Percentiles rank a stretch among this genome's conserved stretches.
These are phyloP conservation scores for Wickerhamiella hasegawae DNA, from an alignment of 805 yeast species.

Conservation along the genomic window DNA sequence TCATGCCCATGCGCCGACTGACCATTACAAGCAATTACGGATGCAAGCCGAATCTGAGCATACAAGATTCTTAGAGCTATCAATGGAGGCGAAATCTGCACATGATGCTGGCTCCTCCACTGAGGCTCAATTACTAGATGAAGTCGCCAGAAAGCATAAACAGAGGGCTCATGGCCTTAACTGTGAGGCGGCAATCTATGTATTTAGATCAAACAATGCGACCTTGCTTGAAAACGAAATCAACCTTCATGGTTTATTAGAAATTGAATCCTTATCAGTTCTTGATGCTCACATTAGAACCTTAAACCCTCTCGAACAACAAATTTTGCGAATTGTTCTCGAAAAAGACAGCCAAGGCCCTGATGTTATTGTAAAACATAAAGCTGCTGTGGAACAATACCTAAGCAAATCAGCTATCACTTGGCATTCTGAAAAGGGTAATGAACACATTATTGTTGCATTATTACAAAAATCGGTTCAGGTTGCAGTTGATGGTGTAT, in stretches of 20 bases:
- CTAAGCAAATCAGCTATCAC: slow-evolving; percentile 51
- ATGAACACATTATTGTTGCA: too few relatives aligned
- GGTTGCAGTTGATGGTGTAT: too few relatives aligned
- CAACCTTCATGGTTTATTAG: slow-evolving; percentile 83
- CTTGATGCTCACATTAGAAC: slow-evolving; percentile 61
- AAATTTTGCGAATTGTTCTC: slow-evolving; percentile 62
- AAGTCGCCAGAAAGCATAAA: slow-evolving; percentile 44
- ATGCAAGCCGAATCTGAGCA: slow-evolving; percentile 52
- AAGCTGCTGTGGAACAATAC: slow-evolving; percentile 73
- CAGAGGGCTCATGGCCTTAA: slow-evolving; percentile 53
- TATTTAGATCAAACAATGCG: slow-evolving; percentile 67
- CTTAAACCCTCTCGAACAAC: slow-evolving; percentile 34
- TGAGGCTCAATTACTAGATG: slow-evolving; percentile 57
- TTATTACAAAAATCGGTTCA: too few relatives aligned
- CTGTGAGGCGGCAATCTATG: slow-evolving; percentile 53
- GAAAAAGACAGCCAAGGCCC: slow-evolving; percentile 84
- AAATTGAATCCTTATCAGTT: slow-evolving; percentile 70
- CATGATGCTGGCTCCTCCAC: slow-evolving; percentile 58
- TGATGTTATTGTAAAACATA: slow-evolving; percentile 68
- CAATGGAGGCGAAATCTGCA: slow-evolving; percentile 61
- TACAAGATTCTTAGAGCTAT: slow-evolving; percentile 35
- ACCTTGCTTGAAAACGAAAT: slow-evolving; percentile 79
- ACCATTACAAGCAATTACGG: slow-evolving; percentile 43
- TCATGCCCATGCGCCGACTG: too few relatives aligned
- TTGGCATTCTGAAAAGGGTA: slow-evolving; percentile 48